Conservation (phyloP, 2,329 filamentous ascomycete species). For the Cryphonectria radicalis region DNA sequence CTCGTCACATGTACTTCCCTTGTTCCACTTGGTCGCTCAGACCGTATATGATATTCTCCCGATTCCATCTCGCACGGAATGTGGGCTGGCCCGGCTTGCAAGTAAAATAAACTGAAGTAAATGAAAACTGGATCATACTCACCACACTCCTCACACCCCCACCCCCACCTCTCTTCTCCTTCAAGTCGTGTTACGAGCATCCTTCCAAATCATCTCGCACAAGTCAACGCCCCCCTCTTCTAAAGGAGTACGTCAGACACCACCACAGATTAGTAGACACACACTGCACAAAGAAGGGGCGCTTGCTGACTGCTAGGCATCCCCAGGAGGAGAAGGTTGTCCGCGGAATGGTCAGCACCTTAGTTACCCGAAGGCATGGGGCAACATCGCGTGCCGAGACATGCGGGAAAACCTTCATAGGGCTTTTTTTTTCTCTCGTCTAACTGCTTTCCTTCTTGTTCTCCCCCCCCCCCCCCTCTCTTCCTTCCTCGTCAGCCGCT, state of each 20-base stretch:
- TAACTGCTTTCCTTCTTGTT: neutral
- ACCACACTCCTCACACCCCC: neutral
- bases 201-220: neutral
- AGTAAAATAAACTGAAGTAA: neutral
- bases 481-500: neutral
- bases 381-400: conserved; percentile 4
- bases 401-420: conserved; percentile 3
- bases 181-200: neutral
- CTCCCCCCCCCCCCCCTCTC: neutral
- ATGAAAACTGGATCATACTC: neutral
- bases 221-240: neutral
- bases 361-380: neutral
- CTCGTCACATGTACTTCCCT: neutral
- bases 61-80: neutral
- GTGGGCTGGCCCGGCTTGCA: neutral
- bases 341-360: neutral
- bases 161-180: neutral
- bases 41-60: neutral
- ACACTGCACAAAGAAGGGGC: neutral
- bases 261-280: neutral
- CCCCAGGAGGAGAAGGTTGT: neutral
- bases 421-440: neutral
- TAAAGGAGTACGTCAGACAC: neutral
- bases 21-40: neutral
- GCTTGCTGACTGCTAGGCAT: neutral